Evolutionary conservation across 306 rosid genomes (phyloP), one percentile per base, ranked within the genome.

Genomic region (Vigna unguiculata): DNA sequence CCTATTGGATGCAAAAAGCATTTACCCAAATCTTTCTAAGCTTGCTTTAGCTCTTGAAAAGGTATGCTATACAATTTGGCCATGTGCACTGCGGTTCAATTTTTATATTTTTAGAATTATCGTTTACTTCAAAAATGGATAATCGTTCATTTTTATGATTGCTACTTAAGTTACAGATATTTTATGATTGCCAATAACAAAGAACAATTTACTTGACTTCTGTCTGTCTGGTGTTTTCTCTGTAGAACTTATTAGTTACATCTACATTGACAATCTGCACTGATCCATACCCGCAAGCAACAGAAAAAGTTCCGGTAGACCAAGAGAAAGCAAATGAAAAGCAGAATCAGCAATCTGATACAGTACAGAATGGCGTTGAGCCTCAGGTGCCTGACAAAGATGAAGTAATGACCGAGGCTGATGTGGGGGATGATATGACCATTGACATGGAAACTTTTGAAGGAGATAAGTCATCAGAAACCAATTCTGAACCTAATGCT

Each of bases 41-140:
- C 99, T 95, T 75, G 97, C 89, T 30, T 85, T 92, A 79, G 99
- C 99, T 24, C 90, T 95, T 57, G 99, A 95, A 71, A 95, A 95
- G 97, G 99, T 95, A 88, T 69, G 60, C 77, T 68, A 75, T 60
- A 34, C 49, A 64, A 66, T 74, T 49, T 77, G 48, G 46, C 46
- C 46, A 19, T 34, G n/a, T 53, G 25, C 38, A 11, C 36, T 69
- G 55, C 3, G 22, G 68, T 74, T 81, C 72, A 74, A 74, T 61
- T 46, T 63, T 48, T 30, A 40, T 73, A 17, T 49, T 69, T 47
- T 66, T 36, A 57, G 55, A 74, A 66, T 28, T 28, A 43, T 49
- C 48, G 4, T 67, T 40, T 48, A 43, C 60, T 52, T 9, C 66
- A 13, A 11, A 79, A 60, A 43, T 57, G 76, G 55, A 58, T 51